A percentile compares a stretch with the other conserved stretches of the same genome.
phyloP scores from a whole-genome alignment of 2,329 filamentous ascomycete genomes.

The Alternaria brassicae region DNA sequence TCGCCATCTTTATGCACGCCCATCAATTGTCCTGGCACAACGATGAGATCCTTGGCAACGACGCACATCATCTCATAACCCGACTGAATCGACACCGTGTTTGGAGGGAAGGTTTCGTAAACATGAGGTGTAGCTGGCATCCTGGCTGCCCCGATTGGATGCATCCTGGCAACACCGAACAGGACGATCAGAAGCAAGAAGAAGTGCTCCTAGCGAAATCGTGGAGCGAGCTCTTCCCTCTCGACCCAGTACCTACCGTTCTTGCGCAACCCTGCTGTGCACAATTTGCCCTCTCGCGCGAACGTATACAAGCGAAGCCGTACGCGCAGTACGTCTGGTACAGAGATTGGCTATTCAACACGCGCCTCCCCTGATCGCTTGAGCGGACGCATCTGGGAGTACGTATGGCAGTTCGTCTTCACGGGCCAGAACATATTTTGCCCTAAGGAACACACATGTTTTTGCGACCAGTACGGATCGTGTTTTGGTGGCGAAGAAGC shows the following conservation, averaged over 20 bases:
- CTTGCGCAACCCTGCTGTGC: conserved; percentile 69
- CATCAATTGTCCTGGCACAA: conserved; percentile 67
- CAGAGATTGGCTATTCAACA: conserved; percentile 67
- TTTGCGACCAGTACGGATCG: conserved; percentile 69
- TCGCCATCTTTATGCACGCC: conserved; percentile 68
- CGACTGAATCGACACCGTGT: conserved; percentile 57
- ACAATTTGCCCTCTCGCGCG: conserved; percentile 67
- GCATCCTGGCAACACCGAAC: conserved; percentile 53
- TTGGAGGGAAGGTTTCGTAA: conserved; percentile 60
- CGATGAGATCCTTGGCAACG: conserved; percentile 57
- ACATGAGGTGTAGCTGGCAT: conserved; percentile 63
- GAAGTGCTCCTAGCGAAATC: conserved; percentile 54
- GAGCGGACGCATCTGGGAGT: conserved; percentile 68
- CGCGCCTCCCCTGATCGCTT: conserved; percentile 62
- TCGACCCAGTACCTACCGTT: conserved; percentile 56
- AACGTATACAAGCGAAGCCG: conserved; percentile 63
- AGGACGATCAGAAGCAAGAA: conserved; percentile 53
- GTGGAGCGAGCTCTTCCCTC: conserved; percentile 58
- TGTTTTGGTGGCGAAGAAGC: conserved; percentile 63
- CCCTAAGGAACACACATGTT: conserved; percentile 63
- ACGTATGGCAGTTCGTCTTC: conserved; percentile 70
- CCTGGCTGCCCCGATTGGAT: conserved; percentile 65
- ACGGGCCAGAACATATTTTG: conserved; percentile 59
- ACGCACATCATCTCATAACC: conserved; percentile 55
- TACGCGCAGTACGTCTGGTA: conserved; percentile 63